A percentile compares a stretch with the other conserved stretches of the same genome.
Conservation (phyloP, 1,284 basidiomycete genomes). For the Phylloboletellus chloephorus region DNA sequence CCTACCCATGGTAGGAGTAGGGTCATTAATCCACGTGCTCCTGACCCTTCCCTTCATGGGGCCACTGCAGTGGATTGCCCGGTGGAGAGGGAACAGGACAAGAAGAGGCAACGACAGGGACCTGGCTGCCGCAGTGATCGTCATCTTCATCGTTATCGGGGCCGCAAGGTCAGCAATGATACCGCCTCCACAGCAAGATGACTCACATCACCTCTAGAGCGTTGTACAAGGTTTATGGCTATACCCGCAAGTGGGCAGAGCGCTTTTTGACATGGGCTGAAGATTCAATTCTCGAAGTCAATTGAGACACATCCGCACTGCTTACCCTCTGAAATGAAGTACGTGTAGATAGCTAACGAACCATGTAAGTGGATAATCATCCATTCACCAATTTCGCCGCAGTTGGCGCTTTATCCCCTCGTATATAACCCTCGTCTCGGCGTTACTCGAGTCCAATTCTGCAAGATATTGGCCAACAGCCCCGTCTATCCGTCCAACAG, state of each 20-base stretch:
- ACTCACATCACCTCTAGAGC: slow-evolving; percentile 43
- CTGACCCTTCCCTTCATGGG: slow-evolving; percentile 54
- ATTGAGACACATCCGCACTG: slow-evolving; percentile 27
- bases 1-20: slow-evolving; percentile 69
- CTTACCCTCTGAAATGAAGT: slow-evolving; percentile 11
- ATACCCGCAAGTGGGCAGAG: slow-evolving; percentile 56
- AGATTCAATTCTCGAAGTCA: slow-evolving; percentile 73
- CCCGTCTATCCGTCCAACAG: slow-evolving; percentile 66
- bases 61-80: slow-evolving; percentile 62
- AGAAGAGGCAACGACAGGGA: slow-evolving; percentile 51
- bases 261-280: slow-evolving; percentile 65
- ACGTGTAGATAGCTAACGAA: slow-evolving; percentile 16
- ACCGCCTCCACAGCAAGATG: neutral
- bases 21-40: slow-evolving; percentile 68
- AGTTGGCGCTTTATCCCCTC: slow-evolving; percentile 65
- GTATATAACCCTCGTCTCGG: slow-evolving; percentile 57
- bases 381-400: slow-evolving; percentile 54
- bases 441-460: slow-evolving; percentile 56
- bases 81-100: slow-evolving; percentile 53
- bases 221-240: slow-evolving; percentile 59
- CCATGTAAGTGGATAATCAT: slow-evolving; percentile 5
- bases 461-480: slow-evolving; percentile 66
- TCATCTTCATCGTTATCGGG: slow-evolving; percentile 59
- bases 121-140: slow-evolving; percentile 57
- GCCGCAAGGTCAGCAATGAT: slow-evolving; percentile 48